Evolutionary conservation across 106 monocot genomes (phyloP).

Genomic region (Allium cepa): DNA sequence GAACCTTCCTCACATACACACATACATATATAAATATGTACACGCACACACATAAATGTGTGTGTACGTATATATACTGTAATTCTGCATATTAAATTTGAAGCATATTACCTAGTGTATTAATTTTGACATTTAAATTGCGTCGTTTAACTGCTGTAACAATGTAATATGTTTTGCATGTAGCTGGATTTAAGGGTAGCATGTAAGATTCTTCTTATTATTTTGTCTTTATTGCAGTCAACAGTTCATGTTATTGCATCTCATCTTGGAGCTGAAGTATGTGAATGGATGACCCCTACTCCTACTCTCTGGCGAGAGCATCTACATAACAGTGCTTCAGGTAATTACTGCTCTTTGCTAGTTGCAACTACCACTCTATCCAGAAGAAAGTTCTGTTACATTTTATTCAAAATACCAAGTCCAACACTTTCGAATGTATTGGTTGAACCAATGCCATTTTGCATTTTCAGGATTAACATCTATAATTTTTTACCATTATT

Average conservation of each 20-base stretch:
- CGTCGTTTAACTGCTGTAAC: neutral
- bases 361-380: no score
- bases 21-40: no score
- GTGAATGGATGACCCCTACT: constrained; percentile 91
- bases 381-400: no score
- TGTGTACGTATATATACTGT: neutral
- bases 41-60: neutral
- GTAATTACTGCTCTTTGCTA: constrained; percentile 19
- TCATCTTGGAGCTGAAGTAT: constrained; percentile 67
- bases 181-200: neutral
- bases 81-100: neutral
- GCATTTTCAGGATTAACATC: no score
- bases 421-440: no score
- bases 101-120: no score
- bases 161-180: neutral
- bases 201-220: neutral
- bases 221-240: constrained; percentile 37
- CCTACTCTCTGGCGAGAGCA: constrained; percentile 97
- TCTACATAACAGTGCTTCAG: constrained; percentile 62
- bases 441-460: no score
- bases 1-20: no score
- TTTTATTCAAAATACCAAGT: no score
- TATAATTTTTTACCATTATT: no score
- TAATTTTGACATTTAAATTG: neutral
- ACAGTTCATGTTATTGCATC: constrained; percentile 57